A percentile compares a stretch with the other conserved stretches of the same genome.
phyloP scores from a whole-genome alignment of 257 asterid genomes.

The Solanum piurae region DNA sequence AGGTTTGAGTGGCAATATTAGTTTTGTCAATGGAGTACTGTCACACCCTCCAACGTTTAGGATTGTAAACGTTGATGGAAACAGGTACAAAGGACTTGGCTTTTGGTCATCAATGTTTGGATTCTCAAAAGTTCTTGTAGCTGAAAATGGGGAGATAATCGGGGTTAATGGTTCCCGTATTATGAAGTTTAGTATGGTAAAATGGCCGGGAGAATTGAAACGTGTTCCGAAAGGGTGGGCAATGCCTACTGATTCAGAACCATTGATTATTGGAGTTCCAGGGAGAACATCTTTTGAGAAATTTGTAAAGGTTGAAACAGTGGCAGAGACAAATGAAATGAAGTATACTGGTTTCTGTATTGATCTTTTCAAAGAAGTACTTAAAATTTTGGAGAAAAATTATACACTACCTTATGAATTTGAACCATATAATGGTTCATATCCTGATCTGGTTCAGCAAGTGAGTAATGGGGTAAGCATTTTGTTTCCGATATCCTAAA shows the following conservation, averaged over 20 bases:
- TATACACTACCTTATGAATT: slow-evolving; percentile 19
- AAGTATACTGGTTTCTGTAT: slow-evolving; percentile 28
- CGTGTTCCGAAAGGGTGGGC: slow-evolving; percentile 39
- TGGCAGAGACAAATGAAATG: background rate
- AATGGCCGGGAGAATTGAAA: slow-evolving; percentile 34
- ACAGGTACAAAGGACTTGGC: slow-evolving; percentile 21
- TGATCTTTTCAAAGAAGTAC: slow-evolving; percentile 11
- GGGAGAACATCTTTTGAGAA: slow-evolving; percentile 4
- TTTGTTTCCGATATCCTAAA: background rate
- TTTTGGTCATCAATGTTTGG: slow-evolving; percentile 23
- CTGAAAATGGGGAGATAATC: background rate
- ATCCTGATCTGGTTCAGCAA: slow-evolving; percentile 8
- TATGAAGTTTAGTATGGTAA: slow-evolving; percentile 2
- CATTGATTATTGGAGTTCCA: slow-evolving; percentile 31
- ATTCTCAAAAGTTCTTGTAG: slow-evolving; percentile 1
- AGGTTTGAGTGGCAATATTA: slow-evolving; percentile 29
- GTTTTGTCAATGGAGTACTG: slow-evolving; percentile 3
- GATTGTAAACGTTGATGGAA: slow-evolving; percentile 27
- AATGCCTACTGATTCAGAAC: slow-evolving; percentile 23
- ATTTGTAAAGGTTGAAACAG: slow-evolving; percentile 16
- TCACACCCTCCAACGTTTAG: slow-evolving; percentile 3
- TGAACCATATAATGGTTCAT: slow-evolving; percentile 10
- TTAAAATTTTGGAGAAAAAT: slow-evolving; percentile 7
- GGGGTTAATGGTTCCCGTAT: background rate
- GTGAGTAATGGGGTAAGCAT: slow-evolving; percentile 15